These are phyloP conservation scores for Boechera divaricarpa DNA, from an alignment of 345 rosid species.

Conservation along the genomic window DNA sequence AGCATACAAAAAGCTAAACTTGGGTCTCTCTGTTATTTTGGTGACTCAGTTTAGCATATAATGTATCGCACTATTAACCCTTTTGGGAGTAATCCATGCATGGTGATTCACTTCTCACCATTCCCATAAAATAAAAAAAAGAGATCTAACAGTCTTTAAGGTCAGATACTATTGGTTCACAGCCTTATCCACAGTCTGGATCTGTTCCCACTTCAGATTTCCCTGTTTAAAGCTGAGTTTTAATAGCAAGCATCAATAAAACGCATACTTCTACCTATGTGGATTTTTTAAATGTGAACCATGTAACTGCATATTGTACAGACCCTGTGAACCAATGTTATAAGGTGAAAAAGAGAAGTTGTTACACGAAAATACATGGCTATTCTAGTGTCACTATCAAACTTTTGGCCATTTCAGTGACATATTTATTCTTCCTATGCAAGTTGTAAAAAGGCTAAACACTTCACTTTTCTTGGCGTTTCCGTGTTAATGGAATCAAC, in stretches of 20 bases:
- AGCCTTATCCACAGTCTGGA: conserved; percentile 43
- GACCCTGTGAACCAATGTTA: conserved; percentile 5
- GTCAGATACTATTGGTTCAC: conserved; percentile 34
- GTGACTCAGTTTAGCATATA: conserved; percentile 45
- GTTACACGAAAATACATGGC: conserved; percentile 21
- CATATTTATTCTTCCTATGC: conserved; percentile 28
- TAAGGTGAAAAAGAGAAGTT: conserved; percentile 13
- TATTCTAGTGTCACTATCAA: conserved; percentile 43
- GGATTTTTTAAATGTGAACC: background rate
- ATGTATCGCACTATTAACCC: conserved; percentile 41
- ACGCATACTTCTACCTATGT: conserved; percentile 17
- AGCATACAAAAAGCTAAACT: conserved; percentile 31
- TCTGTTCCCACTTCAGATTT: conserved; percentile 32
- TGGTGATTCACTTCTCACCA: conserved; percentile 45
- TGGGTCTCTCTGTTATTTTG: conserved; percentile 25
- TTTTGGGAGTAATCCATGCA: conserved; percentile 46
- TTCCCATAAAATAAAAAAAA: conserved; percentile 26
- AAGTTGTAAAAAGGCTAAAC: conserved; percentile 32
- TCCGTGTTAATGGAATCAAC: conserved; percentile 36
- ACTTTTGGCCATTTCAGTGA: conserved; percentile 29
- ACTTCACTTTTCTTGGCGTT: conserved; percentile 30
- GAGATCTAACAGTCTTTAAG: conserved; percentile 23
- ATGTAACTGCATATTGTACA: conserved; percentile 15
- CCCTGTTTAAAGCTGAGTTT: conserved; percentile 19
- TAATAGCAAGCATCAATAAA: background rate